Evolutionary conservation across 129 eudicot genomes (phyloP).

Genomic region (Lactuca sativa): DNA sequence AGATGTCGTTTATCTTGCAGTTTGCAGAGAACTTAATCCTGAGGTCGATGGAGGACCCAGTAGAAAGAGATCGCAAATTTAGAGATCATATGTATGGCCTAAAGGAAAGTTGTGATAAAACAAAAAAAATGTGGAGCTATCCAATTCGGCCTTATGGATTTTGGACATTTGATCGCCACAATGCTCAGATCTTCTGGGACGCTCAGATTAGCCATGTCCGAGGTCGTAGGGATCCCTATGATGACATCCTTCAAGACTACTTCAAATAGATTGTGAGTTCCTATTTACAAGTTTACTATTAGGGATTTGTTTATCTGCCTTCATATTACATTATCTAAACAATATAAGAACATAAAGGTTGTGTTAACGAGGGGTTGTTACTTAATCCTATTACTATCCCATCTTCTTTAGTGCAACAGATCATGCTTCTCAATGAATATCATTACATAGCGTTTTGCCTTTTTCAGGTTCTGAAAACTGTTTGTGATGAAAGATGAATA

Average conservation of each 20-base stretch:
- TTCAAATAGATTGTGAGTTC: constrained; percentile 26
- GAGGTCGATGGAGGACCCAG: constrained; percentile 74
- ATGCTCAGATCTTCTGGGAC: constrained; percentile 74
- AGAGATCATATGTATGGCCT: constrained; percentile 60
- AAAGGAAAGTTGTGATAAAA: constrained; percentile 50
- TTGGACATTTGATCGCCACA: constrained; percentile 78
- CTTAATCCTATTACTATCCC: too few relatives aligned
- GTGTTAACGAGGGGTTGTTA: not conserved
- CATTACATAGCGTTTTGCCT: not conserved
- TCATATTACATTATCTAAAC: not conserved
- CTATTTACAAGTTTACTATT: not conserved
- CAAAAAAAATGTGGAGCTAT: constrained; percentile 66
- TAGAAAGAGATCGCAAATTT: constrained; percentile 60
- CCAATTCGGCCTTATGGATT: constrained; percentile 76
- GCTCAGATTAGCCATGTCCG: constrained; percentile 77
- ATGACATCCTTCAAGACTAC: constrained; percentile 52
- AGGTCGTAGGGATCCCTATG: constrained; percentile 77
- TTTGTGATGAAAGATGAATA: not conserved
- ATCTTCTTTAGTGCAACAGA: not conserved
- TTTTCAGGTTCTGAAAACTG: not conserved
- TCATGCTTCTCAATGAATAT: not conserved
- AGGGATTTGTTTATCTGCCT: not conserved
- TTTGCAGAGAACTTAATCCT: constrained; percentile 69
- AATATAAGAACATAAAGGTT: constrained; percentile 1
- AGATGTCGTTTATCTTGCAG: constrained; percentile 66